phyloP scores from a whole-genome alignment of 257 asterid genomes.

The Orobanche coerulescens region DNA sequence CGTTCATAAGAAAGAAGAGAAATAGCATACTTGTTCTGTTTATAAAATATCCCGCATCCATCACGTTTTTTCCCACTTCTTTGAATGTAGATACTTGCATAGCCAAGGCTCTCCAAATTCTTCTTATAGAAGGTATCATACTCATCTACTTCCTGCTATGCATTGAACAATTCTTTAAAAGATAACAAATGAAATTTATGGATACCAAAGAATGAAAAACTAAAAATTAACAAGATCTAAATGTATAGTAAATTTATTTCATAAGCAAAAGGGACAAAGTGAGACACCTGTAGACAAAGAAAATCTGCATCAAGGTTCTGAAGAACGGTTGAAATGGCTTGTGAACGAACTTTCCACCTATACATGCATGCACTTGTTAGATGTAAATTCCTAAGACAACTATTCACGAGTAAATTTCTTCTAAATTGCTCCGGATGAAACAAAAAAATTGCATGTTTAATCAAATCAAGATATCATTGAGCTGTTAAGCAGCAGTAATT shows the following conservation, averaged over 20 bases:
- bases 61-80: conserved; percentile 87
- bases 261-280: conserved; percentile 4
- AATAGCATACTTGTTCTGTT: conserved; percentile 42
- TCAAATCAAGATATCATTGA: not conserved
- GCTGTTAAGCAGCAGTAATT: not conserved
- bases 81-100: conserved; percentile 68
- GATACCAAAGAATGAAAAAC: conserved; percentile 1
- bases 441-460: too few relatives aligned
- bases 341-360: conserved; percentile 97
- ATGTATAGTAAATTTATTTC: not conserved
- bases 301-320: conserved; percentile 68
- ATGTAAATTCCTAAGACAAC: not conserved
- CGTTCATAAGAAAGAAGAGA: conserved; percentile 9
- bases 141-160: conserved; percentile 78
- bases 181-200: not conserved
- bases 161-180: conserved; percentile 15
- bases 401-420: not conserved
- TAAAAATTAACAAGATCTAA: not conserved
- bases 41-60: conserved; percentile 90
- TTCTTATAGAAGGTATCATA: conserved; percentile 72
- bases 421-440: not conserved
- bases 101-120: conserved; percentile 73
- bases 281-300: conserved; percentile 76
- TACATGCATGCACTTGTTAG: conserved; percentile 5
- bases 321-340: conserved; percentile 57